These are phyloP conservation scores for Monilinia fructicola DNA, from an alignment of 2,329 filamentous ascomycete genomes.

Conservation along the genomic window DNA sequence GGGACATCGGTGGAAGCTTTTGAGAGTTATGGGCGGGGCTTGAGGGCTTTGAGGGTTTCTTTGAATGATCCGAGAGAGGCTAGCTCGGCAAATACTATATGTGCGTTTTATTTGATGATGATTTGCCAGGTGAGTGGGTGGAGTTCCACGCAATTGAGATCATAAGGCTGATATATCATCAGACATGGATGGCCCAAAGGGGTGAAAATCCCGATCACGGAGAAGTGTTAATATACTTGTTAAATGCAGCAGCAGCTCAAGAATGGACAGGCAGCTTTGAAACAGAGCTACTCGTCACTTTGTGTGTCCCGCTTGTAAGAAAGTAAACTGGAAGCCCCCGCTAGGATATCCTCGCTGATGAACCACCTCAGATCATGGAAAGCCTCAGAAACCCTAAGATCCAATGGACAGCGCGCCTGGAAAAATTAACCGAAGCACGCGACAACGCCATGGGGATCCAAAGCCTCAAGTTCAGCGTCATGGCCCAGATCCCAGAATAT, in stretches of 20 bases:
- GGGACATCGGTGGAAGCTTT: not conserved
- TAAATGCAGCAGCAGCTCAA: constrained; percentile 1
- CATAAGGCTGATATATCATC: not conserved
- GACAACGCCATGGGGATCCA: not conserved
- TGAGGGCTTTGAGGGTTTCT: constrained; percentile 1
- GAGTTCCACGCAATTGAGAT: too few relatives aligned
- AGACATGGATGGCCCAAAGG: constrained; percentile 6
- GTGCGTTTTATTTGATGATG: constrained; percentile 22
- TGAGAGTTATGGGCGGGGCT: not conserved
- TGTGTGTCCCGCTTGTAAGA: constrained; percentile 4
- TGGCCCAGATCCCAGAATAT: not conserved
- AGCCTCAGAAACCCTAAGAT: constrained; percentile 3
- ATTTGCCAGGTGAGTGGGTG: constrained; percentile 7
- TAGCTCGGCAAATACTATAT: constrained; percentile 8
- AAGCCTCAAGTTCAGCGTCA: not conserved
- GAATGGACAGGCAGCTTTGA: not conserved
- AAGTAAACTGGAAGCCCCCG: too few relatives aligned
- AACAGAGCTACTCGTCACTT: not conserved
- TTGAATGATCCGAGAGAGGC: constrained; percentile 15
- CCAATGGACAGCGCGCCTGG: not conserved
- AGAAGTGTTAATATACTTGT: not conserved
- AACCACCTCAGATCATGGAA: not conserved
- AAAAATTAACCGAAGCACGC: constrained; percentile 10
- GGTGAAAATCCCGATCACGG: constrained; percentile 2
- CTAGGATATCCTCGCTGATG: not conserved